Conservation (phyloP, 2,329 filamentous ascomycete genomes). For the Nemania abortiva region DNA sequence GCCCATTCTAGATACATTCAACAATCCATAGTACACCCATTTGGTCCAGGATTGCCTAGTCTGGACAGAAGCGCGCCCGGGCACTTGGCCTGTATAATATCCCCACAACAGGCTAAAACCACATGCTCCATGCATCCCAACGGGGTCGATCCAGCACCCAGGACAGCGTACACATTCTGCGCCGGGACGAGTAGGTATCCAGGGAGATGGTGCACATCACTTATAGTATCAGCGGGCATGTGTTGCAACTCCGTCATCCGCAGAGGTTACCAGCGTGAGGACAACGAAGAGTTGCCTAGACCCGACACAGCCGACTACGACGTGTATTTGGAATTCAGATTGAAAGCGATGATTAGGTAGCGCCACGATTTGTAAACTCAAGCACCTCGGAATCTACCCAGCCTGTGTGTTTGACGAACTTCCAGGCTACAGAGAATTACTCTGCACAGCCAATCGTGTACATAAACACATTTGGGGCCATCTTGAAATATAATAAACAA, state of each 20-base stretch:
- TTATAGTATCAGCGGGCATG: neutral
- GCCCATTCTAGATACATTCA: neutral
- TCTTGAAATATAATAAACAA: neutral
- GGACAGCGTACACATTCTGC: neutral
- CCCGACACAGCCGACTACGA: neutral
- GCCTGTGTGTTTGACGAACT: constrained; percentile 13
- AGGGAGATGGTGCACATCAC: neutral
- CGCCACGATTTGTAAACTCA: constrained; percentile 3
- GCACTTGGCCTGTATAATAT: constrained; percentile 6
- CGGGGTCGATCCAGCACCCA: neutral
- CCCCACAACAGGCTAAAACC: constrained; percentile 26
- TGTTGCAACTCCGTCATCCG: constrained; percentile 12
- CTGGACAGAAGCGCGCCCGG: neutral
- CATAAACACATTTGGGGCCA: constrained; percentile 9
- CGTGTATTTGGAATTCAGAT: constrained; percentile 34
- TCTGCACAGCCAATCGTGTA: neutral
- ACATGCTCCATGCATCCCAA: constrained; percentile 7
- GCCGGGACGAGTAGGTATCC: constrained; percentile 1
- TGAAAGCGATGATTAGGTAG: constrained; percentile 26
- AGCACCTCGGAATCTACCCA: too few relatives aligned
- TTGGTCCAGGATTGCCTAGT: constrained; percentile 4
- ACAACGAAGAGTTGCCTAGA: constrained; percentile 19
- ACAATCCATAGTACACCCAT: neutral
- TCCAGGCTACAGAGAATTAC: constrained; percentile 19
- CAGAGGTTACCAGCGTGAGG: neutral